Evolutionary conservation across 495 filamentous ascomycete genomes (phyloP), one percentile per base, ranked within the genome.

Genomic region (Penicillium bovifimosum): DNA sequence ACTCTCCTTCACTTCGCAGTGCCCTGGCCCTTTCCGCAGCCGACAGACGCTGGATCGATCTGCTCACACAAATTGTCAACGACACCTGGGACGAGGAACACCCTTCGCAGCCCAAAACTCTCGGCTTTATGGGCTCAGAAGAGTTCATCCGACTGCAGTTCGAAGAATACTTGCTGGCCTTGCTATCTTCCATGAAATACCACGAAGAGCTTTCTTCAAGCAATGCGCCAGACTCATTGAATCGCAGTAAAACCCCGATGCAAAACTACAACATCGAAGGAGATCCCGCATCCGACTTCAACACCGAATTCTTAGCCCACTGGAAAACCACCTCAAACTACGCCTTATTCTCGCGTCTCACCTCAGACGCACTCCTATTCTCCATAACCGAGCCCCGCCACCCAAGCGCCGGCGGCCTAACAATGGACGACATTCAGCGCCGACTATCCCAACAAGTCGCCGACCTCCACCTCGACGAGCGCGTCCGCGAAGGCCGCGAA

Each of bases 111-210:
- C 93, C 93, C 13, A 96, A 91, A 59, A 96, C 90, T 6, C 86
- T 95, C 75, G 92, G 91, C 14, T 98, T 96, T 63, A 86, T 90
- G 59, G 93, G 93, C 45, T 96, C 91, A 53, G 93, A 98, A 73
- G 95, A 97, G 64, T 97, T 96, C 65, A 97, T 98, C 61, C 82
- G 93, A 16, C 81, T 97, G 6, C 93, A 98, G 60, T 98, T 98
- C 53, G 93, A 98, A 73, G 95, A 97, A 65, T 98, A 98, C 61
- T 77, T 97, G 14, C 77, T 97, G 6, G 90, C 92, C 1, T 78
- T 98, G 47, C 80, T 96, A 39, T 88, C 95, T 0, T 80, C 87
- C 6, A 86, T 89, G 57, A 96, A 96, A 62, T 96, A 95, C 66
- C 90, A 87, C 61, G 80, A 86, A 54, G 88, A 92, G 60, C 77